Evolutionary conservation across 306 rosid species (phyloP), one percentile per base, ranked within the genome.

Genomic region (Prunus padus): DNA sequence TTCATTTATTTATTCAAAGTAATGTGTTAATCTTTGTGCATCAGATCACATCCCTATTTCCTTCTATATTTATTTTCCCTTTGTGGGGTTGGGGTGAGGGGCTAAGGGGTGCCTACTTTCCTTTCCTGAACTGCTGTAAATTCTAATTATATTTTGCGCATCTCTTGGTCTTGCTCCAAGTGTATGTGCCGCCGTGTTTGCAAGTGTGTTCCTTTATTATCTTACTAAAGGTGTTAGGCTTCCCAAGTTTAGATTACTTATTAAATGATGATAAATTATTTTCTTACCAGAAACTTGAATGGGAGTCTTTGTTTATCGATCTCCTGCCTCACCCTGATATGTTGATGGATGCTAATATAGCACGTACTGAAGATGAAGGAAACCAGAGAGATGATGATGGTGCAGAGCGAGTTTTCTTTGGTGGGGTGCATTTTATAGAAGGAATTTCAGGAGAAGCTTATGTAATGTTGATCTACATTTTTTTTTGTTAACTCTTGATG

Each of bases 321-420:
- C 96, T 93, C 74, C 88, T 93, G 85, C 98, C 98, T 72, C 98
- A 93, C 84, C 98, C 98, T 71, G 98, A 93, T 79, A 93, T 90
- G 98, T 93, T 93, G 77, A 67, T 80, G 76, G 95, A 93, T 77
- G 91, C 93, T 65, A 85, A 85, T 79, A 77, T 89, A 81, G 97
- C 90, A 66, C 45, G 77, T 71, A 73, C 87, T 80, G 81, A 31
- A 82, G 93, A 79, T 75, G 92, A 87, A 52, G 83, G 85, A 56
- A 89, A 82, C 85, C 82, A 81, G 65, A 90, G 97, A 82, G 98
- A 90, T 47, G 90, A 90, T 60, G 98, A 93, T 82, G 98, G 98
- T 23, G 98, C 98, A 77, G 90, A 93, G 82, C 91, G 97, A 74
- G 95, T 86, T 70, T 93, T 93, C 78, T 93, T 93, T 84, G 98